Evolutionary conservation across 23 red algal species (phyloP).

Genomic region (Chondrus crispus): DNA sequence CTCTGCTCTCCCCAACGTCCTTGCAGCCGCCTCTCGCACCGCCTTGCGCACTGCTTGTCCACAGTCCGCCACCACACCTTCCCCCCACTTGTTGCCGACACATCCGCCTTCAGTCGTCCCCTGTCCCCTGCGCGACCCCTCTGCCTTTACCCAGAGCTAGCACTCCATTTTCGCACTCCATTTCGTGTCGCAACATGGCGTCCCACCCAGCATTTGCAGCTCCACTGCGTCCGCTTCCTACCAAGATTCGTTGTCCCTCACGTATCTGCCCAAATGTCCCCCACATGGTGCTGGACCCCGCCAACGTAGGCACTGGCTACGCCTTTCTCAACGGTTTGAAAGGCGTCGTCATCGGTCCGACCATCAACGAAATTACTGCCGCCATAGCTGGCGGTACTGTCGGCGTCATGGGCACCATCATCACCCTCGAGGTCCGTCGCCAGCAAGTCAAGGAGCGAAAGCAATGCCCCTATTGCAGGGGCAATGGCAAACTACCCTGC

Average conservation of each 20-base stretch:
- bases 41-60: too few species aligned
- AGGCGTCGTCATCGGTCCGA: slow-evolving; percentile 72
- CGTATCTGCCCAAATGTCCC: not conserved
- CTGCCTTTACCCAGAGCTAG: too few species aligned
- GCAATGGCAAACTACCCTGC: slow-evolving; percentile 77
- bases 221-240: not conserved
- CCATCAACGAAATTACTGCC: slow-evolving; percentile 84
- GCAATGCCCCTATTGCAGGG: slow-evolving; percentile 94
- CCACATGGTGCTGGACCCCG: slow-evolving; percentile 27
- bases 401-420: slow-evolving; percentile 96
- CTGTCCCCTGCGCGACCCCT: too few species aligned
- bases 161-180: too few species aligned
- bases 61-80: too few species aligned
- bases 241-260: not conserved
- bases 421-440: slow-evolving; percentile 76
- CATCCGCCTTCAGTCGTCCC: too few species aligned
- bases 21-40: too few species aligned
- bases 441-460: slow-evolving; percentile 57
- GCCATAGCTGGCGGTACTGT: slow-evolving; percentile 90
- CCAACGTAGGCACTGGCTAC: slow-evolving; percentile 29
- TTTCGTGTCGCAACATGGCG: too few species aligned
- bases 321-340: slow-evolving; percentile 34
- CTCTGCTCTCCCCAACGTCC: too few species aligned
- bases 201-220: not conserved
- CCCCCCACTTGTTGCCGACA: too few species aligned